Evolutionary conservation across 257 asterid species (phyloP), one percentile per base, ranked within the genome.

Genomic region (Haberlea rhodopensis): DNA sequence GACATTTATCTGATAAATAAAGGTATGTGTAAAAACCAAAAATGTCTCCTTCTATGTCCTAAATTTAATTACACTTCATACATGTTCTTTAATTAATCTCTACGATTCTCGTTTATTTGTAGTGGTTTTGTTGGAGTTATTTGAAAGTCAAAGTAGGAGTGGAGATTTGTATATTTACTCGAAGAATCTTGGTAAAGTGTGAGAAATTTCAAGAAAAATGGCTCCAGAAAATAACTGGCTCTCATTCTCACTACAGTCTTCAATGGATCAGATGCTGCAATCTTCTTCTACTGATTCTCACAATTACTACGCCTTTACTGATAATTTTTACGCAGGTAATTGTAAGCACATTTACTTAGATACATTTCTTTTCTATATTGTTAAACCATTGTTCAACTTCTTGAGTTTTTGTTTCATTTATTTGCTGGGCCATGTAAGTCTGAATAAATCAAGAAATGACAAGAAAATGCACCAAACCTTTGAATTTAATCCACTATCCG

Each of bases 141-240:
- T 13, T 7, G 49, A 43, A 43, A n/a, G n/a, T n/a, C n/a, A n/a
- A 43, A 43, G 49, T 43, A 18, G 19, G 49, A 43, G 49, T 13
- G 49, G 18, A 15, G 6, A 62, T 56, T 56, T 7, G 23, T 43
- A 13, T 43, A 15, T 43, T 37, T 43, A 20, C 22, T 59, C 6
- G 64, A 26, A 23, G 52, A 19, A 13, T 60, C 31, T 73, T 62
- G 69, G 16, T 5, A 29, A 8, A 13, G 29, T 28, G 31, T 27
- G 5, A 34, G 29, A 5, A 48, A 2, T 31, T n/a, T 16, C 15
- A 8, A 53, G 19, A 34, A 28, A 27, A 73, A 90, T 90, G 97
- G 95, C 95, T 6, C 87, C 82, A 19, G 96, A 80, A 62, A 79
- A 80, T 63, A 83, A 86, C 68, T 88, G 97, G 97, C 87, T 91